phyloP scores from a whole-genome alignment of 2,329 filamentous ascomycete species.

The Tympanopsis confertula region DNA sequence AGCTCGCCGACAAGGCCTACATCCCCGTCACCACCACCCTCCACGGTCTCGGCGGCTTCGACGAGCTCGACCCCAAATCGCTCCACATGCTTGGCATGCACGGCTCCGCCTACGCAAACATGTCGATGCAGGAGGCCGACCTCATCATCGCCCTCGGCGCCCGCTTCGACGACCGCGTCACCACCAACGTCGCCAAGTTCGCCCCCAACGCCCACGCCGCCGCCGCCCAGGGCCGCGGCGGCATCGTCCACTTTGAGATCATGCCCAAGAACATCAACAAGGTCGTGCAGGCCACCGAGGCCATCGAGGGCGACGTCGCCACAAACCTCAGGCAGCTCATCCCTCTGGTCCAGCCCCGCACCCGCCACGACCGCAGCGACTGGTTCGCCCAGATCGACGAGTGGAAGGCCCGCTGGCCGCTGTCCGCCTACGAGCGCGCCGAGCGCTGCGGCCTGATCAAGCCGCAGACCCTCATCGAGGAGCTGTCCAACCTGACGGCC shows the following conservation, averaged over 20 bases:
- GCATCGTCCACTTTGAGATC: conserved; percentile 95
- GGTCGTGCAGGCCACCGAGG: conserved; percentile 91
- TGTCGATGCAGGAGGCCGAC: conserved; percentile 94
- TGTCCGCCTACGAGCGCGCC: conserved; percentile 69
- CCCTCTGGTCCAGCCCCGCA: conserved; percentile 53
- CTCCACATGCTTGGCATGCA: conserved; percentile 99
- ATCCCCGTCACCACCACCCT: conserved; percentile 95
- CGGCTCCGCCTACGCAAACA: conserved; percentile 91
- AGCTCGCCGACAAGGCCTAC: conserved; percentile 77
- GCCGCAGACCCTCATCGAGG: conserved; percentile 85
- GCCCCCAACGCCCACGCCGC: conserved; percentile 79
- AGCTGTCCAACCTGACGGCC: conserved; percentile 73
- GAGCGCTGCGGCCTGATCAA: conserved; percentile 74
- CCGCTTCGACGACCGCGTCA: conserved; percentile 94
- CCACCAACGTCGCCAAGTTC: conserved; percentile 69
- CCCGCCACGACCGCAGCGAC: conserved; percentile 56
- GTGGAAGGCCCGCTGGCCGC: conserved; percentile 89
- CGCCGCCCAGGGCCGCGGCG: conserved; percentile 73
- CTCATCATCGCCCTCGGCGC: conserved; percentile 88
- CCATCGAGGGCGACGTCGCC: conserved; percentile 83
- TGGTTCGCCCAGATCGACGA: conserved; percentile 84
- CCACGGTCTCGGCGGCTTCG: conserved; percentile 81
- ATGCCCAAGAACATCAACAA: conserved; percentile 99
- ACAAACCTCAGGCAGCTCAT: conserved; percentile 66
- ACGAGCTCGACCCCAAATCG: conserved; percentile 87